Conservation (phyloP, 2,329 filamentous ascomycete genomes). For the Aaosphaeria arxii region DNA sequence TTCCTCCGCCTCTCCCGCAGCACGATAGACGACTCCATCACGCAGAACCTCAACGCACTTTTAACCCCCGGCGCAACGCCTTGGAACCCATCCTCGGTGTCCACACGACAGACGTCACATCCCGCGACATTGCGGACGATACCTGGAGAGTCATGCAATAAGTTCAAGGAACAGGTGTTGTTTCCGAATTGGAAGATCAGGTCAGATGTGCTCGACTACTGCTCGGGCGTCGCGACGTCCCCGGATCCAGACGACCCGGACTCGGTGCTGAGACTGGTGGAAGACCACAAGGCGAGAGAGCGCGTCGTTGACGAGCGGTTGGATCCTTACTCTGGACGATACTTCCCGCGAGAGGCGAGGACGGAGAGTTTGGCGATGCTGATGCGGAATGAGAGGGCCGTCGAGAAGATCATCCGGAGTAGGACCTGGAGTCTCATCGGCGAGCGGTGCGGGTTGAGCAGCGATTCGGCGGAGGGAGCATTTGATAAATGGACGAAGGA, state of each 20-base stretch:
- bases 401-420: slow-evolving; percentile 75
- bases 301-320: slow-evolving; percentile 80
- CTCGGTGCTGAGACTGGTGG: slow-evolving; percentile 63
- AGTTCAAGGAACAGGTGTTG: slow-evolving; percentile 73
- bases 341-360: slow-evolving; percentile 74
- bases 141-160: slow-evolving; percentile 60
- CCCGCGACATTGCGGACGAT: slow-evolving; percentile 50
- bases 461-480: slow-evolving; percentile 42
- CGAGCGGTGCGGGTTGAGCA: slow-evolving; percentile 65
- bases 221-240: slow-evolving; percentile 79
- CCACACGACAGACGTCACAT: slow-evolving; percentile 56
- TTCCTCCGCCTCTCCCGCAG: slow-evolving; percentile 84
- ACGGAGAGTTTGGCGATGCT: slow-evolving; percentile 75
- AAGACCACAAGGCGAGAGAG: slow-evolving; percentile 68
- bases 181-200: slow-evolving; percentile 87
- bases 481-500: slow-evolving; percentile 32
- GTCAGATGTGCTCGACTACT: slow-evolving; percentile 83
- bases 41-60: slow-evolving; percentile 87
- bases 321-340: slow-evolving; percentile 86
- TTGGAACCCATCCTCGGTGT: slow-evolving; percentile 80
- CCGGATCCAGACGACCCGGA: slow-evolving; percentile 87
- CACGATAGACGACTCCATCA: slow-evolving; percentile 88
- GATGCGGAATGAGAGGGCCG: slow-evolving; percentile 69
- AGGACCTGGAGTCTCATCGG: slow-evolving; percentile 78
- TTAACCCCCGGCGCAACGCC: slow-evolving; percentile 67